A percentile compares a stretch with the other conserved stretches of the same genome.
Conservation (phyloP, 306 rosid species). For the Corylus americana region DNA sequence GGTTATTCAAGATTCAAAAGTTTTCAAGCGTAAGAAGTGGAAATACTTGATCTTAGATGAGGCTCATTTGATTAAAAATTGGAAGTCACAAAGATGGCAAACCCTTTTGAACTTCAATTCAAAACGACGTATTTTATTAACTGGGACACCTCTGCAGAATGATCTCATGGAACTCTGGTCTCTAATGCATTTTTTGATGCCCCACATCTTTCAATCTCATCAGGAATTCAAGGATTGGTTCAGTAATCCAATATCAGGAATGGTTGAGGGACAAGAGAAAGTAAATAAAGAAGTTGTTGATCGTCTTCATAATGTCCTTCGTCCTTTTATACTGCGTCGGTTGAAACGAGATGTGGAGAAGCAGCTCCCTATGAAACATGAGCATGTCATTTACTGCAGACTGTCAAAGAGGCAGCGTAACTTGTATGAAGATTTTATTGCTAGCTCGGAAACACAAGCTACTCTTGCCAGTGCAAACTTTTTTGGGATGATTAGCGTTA, state of each 20-base stretch:
- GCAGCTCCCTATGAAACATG: constrained; percentile 92
- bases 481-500: constrained; percentile 94
- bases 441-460: constrained; percentile 94
- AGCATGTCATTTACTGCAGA: constrained; percentile 92
- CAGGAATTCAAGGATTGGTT: constrained; percentile 99
- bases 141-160: constrained; percentile 96
- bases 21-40: constrained; percentile 99
- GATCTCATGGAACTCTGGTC: constrained; percentile 99
- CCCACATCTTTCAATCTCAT: constrained; percentile 96
- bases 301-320: constrained; percentile 96
- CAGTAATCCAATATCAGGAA: constrained; percentile 96
- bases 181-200: constrained; percentile 99
- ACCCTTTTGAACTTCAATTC: constrained; percentile 96
- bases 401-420: constrained; percentile 95
- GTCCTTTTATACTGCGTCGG: constrained; percentile 95
- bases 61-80: constrained; percentile 96
- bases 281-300: constrained; percentile 97
- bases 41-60: constrained; percentile 96
- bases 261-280: constrained; percentile 99
- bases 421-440: constrained; percentile 94
- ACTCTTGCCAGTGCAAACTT: constrained; percentile 92
- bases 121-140: constrained; percentile 86
- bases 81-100: constrained; percentile 99
- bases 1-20: constrained; percentile 95
- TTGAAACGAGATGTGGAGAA: constrained; percentile 94